Conservation (phyloP, 345 rosid genomes). For the Sonneratia caseolaris region DNA sequence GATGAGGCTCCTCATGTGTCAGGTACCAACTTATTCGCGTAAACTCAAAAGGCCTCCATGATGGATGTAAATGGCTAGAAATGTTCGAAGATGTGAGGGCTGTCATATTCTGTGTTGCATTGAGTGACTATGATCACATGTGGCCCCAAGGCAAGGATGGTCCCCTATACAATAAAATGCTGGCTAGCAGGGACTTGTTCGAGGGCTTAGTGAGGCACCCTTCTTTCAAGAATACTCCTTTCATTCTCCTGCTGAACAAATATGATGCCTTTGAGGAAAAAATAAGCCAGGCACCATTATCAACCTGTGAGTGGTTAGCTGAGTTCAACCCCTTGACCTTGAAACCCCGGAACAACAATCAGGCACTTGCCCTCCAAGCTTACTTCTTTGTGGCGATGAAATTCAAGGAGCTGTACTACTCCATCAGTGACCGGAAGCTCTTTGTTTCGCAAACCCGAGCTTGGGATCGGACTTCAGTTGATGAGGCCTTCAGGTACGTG, state of each 20-base stretch:
- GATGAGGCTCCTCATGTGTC: not conserved
- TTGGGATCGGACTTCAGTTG: constrained; percentile 25
- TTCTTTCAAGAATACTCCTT: constrained; percentile 38
- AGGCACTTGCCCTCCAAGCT: constrained; percentile 45
- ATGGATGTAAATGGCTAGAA: constrained; percentile 55
- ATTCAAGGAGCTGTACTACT: constrained; percentile 43
- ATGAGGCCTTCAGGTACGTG: constrained; percentile 43
- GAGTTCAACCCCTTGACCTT: constrained; percentile 44
- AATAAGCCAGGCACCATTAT: constrained; percentile 27
- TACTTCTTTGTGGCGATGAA: constrained; percentile 44
- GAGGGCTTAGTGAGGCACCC: constrained; percentile 41
- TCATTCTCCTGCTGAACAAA: constrained; percentile 46
- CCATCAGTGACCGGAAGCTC: constrained; percentile 31
- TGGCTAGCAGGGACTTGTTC: constrained; percentile 39
- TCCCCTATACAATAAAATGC: constrained; percentile 34
- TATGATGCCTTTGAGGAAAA: constrained; percentile 45
- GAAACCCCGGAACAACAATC: constrained; percentile 26
- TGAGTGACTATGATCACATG: constrained; percentile 48
- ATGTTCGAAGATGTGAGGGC: constrained; percentile 59
- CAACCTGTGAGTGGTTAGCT: constrained; percentile 45
- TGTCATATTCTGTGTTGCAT: constrained; percentile 46
- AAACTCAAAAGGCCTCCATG: constrained; percentile 42
- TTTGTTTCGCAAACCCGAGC: constrained; percentile 40
- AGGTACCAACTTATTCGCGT: constrained; percentile 54
- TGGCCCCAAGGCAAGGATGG: constrained; percentile 17